Evolutionary conservation across 345 rosid species (phyloP).

Genomic region (Arabis alpina): DNA sequence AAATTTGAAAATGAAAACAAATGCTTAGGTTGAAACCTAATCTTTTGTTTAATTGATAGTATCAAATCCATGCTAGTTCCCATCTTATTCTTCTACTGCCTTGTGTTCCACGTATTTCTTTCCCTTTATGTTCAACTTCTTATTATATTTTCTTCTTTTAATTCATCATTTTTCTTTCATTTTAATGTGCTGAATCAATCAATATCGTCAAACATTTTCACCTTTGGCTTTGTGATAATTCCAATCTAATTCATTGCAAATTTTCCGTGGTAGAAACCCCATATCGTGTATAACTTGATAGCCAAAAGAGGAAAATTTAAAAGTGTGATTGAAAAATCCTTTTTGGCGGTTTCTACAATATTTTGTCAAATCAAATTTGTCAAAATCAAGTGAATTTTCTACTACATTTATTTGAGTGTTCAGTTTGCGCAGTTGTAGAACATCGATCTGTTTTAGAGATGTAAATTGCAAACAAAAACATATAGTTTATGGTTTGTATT

Average conservation of each 20-base stretch:
- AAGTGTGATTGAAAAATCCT: slow-evolving; percentile 22
- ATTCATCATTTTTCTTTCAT: background rate
- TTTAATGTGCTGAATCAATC: slow-evolving; percentile 24
- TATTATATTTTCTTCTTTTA: background rate
- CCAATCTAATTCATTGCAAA: slow-evolving; percentile 11
- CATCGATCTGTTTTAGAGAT: background rate
- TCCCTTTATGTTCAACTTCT: slow-evolving; percentile 27
- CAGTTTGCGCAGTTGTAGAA: background rate
- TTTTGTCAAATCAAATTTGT: background rate
- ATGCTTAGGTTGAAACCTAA: slow-evolving; percentile 43
- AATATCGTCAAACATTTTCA: slow-evolving; percentile 20
- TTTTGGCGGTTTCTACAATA: slow-evolving; percentile 23
- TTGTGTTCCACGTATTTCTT: slow-evolving; percentile 42
- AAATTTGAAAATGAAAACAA: slow-evolving; percentile 30
- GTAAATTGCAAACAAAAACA: background rate
- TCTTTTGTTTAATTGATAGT: slow-evolving; percentile 38
- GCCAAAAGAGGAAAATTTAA: slow-evolving; percentile 18
- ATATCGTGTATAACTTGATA: slow-evolving; percentile 33
- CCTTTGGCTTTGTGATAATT: slow-evolving; percentile 27
- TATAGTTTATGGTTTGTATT: too few species aligned
- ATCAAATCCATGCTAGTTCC: slow-evolving; percentile 41
- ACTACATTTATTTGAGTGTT: background rate
- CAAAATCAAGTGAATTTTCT: background rate
- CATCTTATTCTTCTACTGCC: slow-evolving; percentile 20
- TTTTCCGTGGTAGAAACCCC: slow-evolving; percentile 31